These are phyloP conservation scores for Rubus parviflorus DNA, from an alignment of 306 rosid species.

Conservation along the genomic window DNA sequence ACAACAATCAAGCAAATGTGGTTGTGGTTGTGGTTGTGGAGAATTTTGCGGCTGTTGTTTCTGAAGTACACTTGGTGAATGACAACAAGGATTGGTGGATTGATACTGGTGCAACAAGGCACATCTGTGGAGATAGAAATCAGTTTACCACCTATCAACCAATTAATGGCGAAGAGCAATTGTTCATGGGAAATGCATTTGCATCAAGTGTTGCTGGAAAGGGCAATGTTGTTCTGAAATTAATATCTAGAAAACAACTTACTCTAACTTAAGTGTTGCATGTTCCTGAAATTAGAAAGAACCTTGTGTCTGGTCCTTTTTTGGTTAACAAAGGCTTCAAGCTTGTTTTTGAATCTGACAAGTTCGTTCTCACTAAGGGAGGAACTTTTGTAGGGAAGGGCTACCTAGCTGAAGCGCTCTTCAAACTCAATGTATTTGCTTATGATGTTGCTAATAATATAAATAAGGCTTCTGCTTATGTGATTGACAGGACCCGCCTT, in stretches of 20 bases:
- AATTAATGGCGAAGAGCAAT: background rate
- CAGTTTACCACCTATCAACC: background rate
- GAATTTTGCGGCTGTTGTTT: background rate
- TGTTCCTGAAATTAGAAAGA: background rate
- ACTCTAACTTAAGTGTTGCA: background rate
- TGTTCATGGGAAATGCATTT: background rate
- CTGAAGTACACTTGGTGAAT: background rate
- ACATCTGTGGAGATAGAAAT: background rate
- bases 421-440: background rate
- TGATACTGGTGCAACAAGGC: slow-evolving; percentile 1
- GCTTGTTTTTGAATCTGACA: background rate
- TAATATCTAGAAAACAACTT: background rate
- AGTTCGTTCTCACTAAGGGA: background rate
- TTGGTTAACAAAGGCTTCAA: background rate
- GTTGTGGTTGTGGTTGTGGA: background rate
- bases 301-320: background rate
- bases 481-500: too few relatives aligned
- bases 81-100: background rate
- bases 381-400: background rate
- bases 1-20: background rate
- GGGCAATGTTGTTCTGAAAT: background rate
- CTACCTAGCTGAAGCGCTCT: background rate
- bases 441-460: background rate
- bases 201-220: background rate
- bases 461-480: background rate